phyloP scores from a whole-genome alignment of 495 filamentous ascomycete species.

The Penicillium odoratum region DNA sequence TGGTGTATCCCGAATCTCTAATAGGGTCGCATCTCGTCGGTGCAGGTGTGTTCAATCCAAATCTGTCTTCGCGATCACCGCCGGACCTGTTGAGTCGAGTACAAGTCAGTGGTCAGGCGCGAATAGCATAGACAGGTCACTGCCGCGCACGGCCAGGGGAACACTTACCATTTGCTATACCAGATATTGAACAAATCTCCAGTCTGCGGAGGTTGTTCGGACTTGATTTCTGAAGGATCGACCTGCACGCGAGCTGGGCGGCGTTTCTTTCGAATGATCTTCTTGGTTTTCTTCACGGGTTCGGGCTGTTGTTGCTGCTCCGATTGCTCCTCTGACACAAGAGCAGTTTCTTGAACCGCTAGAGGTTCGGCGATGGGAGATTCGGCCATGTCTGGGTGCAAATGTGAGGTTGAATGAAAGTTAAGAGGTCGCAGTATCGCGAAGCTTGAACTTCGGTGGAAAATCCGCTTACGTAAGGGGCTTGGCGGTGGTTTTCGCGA shows the following conservation, averaged over 20 bases:
- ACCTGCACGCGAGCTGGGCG: conserved; percentile 67
- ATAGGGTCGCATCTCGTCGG: conserved; percentile 78
- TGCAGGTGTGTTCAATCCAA: conserved; percentile 73
- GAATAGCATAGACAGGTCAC: not conserved
- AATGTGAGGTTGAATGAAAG: conserved; percentile 7
- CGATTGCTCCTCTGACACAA: conserved; percentile 22
- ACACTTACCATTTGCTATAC: conserved; percentile 88
- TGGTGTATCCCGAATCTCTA: conserved; percentile 82
- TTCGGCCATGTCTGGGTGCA: conserved; percentile 34
- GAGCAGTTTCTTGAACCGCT: conserved; percentile 23
- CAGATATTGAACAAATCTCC: conserved; percentile 93
- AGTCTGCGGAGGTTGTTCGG: conserved; percentile 82
- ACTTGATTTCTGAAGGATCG: conserved; percentile 76
- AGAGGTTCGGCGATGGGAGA: conserved; percentile 18
- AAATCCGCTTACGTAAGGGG: not conserved
- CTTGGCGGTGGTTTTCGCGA: conserved; percentile 23
- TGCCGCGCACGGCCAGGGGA: not conserved
- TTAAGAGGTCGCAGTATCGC: conserved; percentile 12
- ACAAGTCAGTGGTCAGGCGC: not conserved
- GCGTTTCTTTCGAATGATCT: conserved; percentile 52
- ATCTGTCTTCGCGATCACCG: conserved; percentile 86
- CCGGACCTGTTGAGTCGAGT: conserved; percentile 28
- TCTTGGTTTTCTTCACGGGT: conserved; percentile 50
- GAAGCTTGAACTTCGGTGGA: conserved; percentile 1
- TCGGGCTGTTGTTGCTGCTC: conserved; percentile 22